Conservation (phyloP, 225 moss, liverwort and hornwort species). For the Pseudoscleropodium purum region DNA sequence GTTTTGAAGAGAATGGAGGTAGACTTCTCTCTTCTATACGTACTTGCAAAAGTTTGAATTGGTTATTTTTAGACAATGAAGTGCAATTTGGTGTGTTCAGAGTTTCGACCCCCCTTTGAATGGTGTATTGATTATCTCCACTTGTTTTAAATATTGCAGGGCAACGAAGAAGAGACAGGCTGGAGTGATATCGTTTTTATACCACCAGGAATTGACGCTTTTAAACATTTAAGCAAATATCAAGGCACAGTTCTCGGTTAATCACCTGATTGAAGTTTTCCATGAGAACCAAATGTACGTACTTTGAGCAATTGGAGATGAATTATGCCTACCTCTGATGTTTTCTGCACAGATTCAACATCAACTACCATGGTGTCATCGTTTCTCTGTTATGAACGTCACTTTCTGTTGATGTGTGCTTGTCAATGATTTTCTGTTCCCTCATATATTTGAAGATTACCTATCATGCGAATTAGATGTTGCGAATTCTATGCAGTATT, state of each 20-base stretch:
- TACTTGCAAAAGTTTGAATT: background rate
- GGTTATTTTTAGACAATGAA: background rate
- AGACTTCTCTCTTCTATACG: background rate
- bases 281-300: background rate
- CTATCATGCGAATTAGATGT: background rate
- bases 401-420: background rate
- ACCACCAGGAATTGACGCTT: constrained; percentile 94
- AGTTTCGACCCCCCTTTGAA: background rate
- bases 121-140: background rate
- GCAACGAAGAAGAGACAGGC: constrained; percentile 73
- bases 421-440: background rate
- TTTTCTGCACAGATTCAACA: background rate
- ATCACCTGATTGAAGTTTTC: background rate
- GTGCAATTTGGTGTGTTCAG: background rate
- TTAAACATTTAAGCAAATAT: constrained; percentile 64
- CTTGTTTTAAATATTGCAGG: constrained; percentile 23
- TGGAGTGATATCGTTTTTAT: constrained; percentile 98
- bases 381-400: background rate
- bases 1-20: constrained; percentile 99
- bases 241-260: constrained; percentile 35
- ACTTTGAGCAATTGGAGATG: background rate
- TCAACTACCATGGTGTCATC: background rate
- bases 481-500: background rate
- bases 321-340: background rate
- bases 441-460: background rate